Percentiles rank a stretch among this genome's conserved stretches.
Conservation (phyloP, 1,284 basidiomycete genomes). For the Fomitopsis schrenkii region DNA sequence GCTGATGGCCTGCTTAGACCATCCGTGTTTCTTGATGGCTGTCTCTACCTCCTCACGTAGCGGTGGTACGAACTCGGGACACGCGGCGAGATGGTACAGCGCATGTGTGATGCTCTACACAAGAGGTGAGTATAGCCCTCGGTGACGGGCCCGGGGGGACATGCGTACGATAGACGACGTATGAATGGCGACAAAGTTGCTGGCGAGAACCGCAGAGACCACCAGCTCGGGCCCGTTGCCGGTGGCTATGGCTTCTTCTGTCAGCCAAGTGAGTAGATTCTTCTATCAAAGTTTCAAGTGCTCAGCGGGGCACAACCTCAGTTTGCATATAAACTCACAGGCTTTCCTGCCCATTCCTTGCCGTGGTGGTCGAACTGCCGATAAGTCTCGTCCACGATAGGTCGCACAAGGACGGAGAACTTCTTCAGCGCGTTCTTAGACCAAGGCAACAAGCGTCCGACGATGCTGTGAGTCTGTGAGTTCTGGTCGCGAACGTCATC, state of each 20-base stretch:
- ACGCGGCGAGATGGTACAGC: constrained; percentile 37
- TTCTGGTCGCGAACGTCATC: not conserved
- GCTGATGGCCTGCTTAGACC: constrained; percentile 38
- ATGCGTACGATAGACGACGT: constrained; percentile 26
- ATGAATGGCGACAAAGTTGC: constrained; percentile 29
- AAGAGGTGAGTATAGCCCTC: not conserved
- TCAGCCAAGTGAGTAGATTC: constrained; percentile 13
- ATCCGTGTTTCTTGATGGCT: constrained; percentile 34
- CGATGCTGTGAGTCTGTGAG: not conserved
- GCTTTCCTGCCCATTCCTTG: not conserved
- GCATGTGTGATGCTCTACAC: constrained; percentile 32
- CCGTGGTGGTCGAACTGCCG: constrained; percentile 2
- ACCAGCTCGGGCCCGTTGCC: constrained; percentile 8
- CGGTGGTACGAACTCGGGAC: constrained; percentile 34
- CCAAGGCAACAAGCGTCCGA: constrained; percentile 5
- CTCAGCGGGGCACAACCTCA: not conserved
- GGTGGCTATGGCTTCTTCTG: constrained; percentile 10
- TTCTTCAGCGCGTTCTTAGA: not conserved
- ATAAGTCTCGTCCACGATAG: constrained; percentile 1
- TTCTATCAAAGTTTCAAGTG: not conserved
- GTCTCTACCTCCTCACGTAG: constrained; percentile 41
- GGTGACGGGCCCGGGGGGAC: not conserved
- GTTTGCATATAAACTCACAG: not conserved
- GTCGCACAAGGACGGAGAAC: constrained; percentile 1
- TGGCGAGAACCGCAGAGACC: constrained; percentile 16